Evolutionary conservation across 805 yeast species (phyloP).

Genomic region (Pichia cephalocereana): DNA sequence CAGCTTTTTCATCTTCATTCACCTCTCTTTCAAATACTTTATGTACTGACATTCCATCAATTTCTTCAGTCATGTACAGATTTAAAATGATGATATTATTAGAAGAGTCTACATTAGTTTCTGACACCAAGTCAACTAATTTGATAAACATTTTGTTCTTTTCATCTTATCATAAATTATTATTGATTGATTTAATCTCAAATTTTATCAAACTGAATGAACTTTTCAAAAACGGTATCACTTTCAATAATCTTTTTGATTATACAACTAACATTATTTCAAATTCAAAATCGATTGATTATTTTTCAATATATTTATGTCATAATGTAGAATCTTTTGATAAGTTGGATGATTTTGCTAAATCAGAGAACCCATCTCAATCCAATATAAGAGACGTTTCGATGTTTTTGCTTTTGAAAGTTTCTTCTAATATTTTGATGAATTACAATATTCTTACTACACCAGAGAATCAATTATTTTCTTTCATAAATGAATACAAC

Average conservation of each 20-base stretch:
- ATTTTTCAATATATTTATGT: not conserved
- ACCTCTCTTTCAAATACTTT: not conserved
- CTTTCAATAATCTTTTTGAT: not conserved
- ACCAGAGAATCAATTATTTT: not conserved
- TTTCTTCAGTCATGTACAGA: conserved; percentile 9
- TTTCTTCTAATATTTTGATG: not conserved
- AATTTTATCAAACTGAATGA: not conserved
- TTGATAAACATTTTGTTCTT: conserved; percentile 8
- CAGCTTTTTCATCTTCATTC: not conserved
- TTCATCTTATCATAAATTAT: conserved; percentile 6
- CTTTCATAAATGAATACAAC: conserved; percentile 4
- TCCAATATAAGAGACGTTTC: conserved; percentile 4
- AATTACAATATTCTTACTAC: conserved; percentile 5
- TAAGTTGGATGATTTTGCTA: conserved; percentile 1
- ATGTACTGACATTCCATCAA: not conserved
- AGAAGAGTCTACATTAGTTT: conserved; percentile 16
- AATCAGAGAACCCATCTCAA: not conserved
- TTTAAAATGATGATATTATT: conserved; percentile 14
- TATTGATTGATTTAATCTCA: not conserved
- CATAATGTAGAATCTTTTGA: not conserved
- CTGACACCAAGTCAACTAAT: conserved; percentile 10
- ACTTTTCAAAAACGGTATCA: not conserved
- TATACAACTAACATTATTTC: not conserved
- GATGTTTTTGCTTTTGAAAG: conserved; percentile 4
- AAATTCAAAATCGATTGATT: not conserved